phyloP scores from a whole-genome alignment of 1,284 basidiomycete genomes.

The Abortiporus biennis region DNA sequence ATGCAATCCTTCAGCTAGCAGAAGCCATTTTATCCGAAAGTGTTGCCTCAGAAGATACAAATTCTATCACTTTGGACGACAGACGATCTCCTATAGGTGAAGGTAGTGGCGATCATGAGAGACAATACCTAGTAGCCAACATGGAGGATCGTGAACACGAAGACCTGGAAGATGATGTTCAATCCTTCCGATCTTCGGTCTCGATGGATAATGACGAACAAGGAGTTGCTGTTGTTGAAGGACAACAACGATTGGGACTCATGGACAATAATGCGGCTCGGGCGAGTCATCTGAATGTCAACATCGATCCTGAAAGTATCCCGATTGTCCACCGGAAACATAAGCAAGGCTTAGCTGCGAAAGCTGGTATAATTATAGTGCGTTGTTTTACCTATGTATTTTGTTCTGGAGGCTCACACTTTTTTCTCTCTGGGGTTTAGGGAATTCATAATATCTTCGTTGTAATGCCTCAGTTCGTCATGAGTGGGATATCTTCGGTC shows the following conservation, averaged over 20 bases:
- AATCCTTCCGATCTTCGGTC: slow-evolving; percentile 23
- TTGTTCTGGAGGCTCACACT: slow-evolving; percentile 5
- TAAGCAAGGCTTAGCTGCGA: slow-evolving; percentile 30
- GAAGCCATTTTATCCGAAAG: slow-evolving; percentile 64
- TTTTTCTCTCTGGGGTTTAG: slow-evolving; percentile 29
- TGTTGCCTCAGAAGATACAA: slow-evolving; percentile 31
- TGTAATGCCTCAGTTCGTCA: slow-evolving; percentile 73
- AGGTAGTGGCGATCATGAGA: slow-evolving; percentile 20
- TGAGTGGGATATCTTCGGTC: slow-evolving; percentile 60
- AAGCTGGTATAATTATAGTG: slow-evolving; percentile 88
- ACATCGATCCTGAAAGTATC: slow-evolving; percentile 10
- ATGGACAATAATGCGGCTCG: slow-evolving; percentile 42
- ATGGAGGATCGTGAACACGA: slow-evolving; percentile 28
- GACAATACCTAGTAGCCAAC: slow-evolving; percentile 27
- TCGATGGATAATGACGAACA: slow-evolving; percentile 25
- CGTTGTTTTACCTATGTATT: slow-evolving; percentile 20
- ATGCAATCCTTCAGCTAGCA: too few species aligned
- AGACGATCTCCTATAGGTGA: slow-evolving; percentile 22
- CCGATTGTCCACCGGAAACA: slow-evolving; percentile 5
- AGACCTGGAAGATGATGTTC: slow-evolving; percentile 27
- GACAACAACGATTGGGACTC: slow-evolving; percentile 23
- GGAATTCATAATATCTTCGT: slow-evolving; percentile 91
- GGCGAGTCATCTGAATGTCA: slow-evolving; percentile 31
- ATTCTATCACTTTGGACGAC: slow-evolving; percentile 46
- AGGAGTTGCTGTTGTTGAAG: slow-evolving; percentile 23